These are phyloP conservation scores for Phytophthora kernoviae DNA, from an alignment of 352 stramenopile genomes.

Conservation along the genomic window DNA sequence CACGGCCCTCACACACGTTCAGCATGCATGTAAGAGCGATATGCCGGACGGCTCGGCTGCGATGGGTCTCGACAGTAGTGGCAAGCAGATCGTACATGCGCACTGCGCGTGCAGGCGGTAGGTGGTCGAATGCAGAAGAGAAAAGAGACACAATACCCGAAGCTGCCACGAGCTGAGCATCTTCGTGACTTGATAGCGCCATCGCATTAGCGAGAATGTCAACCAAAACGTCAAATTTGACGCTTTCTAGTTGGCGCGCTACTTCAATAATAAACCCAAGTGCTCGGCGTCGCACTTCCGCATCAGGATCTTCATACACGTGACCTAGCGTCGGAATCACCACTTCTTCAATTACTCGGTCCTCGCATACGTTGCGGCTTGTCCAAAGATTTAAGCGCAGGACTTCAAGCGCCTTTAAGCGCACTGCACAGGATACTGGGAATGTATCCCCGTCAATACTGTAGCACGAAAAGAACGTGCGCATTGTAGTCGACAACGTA, in stretches of 20 bases:
- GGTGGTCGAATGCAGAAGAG: conserved; percentile 78
- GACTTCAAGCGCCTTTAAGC: conserved; percentile 71
- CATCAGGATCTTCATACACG: conserved; percentile 75
- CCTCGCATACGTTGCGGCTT: conserved; percentile 84
- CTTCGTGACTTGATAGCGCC: conserved; percentile 60
- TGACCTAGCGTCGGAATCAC: conserved; percentile 67
- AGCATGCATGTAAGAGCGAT: conserved; percentile 72
- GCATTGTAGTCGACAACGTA: conserved; percentile 56
- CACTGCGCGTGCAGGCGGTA: conserved; percentile 65
- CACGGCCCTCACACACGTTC: conserved; percentile 69
- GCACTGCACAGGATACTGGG: conserved; percentile 49
- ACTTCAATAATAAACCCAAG: conserved; percentile 76
- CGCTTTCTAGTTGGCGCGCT: conserved; percentile 73
- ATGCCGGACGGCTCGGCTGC: conserved; percentile 60
- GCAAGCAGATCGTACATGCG: conserved; percentile 86
- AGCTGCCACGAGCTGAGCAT: conserved; percentile 68
- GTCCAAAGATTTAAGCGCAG: conserved; percentile 74
- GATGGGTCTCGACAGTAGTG: conserved; percentile 67
- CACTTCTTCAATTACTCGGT: conserved; percentile 87
- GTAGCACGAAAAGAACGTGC: conserved; percentile 62
- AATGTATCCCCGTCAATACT: conserved; percentile 33
- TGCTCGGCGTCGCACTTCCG: conserved; percentile 56
- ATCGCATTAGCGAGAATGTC: conserved; percentile 80
- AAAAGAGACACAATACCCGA: conserved; percentile 76
- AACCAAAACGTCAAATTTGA: conserved; percentile 80